Percentiles rank a stretch among this genome's conserved stretches.
Conservation (phyloP, 352 stramenopile genomes). For the Pythium biforme region DNA sequence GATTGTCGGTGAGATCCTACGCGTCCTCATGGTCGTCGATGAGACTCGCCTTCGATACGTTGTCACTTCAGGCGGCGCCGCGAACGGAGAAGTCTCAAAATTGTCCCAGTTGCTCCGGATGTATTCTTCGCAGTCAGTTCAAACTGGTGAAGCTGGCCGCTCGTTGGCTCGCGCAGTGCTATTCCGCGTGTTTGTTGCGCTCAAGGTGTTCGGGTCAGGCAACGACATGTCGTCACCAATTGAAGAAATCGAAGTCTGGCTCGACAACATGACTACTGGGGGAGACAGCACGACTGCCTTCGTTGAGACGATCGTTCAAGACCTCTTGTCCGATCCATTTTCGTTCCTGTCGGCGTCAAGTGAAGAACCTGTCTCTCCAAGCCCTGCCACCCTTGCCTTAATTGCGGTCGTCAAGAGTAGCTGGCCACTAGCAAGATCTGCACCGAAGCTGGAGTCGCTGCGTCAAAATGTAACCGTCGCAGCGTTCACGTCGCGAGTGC, state of each 20-base stretch:
- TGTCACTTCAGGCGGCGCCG: slow-evolving; percentile 24
- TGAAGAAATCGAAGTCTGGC: slow-evolving; percentile 66
- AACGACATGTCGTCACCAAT: slow-evolving; percentile 10
- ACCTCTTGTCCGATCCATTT: slow-evolving; percentile 26
- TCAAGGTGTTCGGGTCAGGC: slow-evolving; percentile 54
- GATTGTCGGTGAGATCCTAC: slow-evolving; percentile 71
- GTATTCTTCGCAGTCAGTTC: slow-evolving; percentile 32
- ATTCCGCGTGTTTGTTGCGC: slow-evolving; percentile 44
- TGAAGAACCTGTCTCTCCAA: slow-evolving; percentile 4
- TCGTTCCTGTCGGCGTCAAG: slow-evolving; percentile 10
- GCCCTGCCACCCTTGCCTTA: slow-evolving; percentile 17
- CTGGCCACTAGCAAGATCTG: slow-evolving; percentile 7
- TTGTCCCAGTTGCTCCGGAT: slow-evolving; percentile 65
- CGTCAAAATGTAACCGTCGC: slow-evolving; percentile 4
- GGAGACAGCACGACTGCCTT: slow-evolving; percentile 25
- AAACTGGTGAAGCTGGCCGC: slow-evolving; percentile 34
- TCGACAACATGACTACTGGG: slow-evolving; percentile 50
- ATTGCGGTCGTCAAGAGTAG: slow-evolving; percentile 6
- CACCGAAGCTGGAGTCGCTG: slow-evolving; percentile 10
- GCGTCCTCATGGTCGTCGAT: slow-evolving; percentile 63
- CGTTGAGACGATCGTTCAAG: slow-evolving; percentile 25
- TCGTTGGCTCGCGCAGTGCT: slow-evolving; percentile 48
- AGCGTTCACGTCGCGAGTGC: slow-evolving; percentile 23
- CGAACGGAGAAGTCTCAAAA: slow-evolving; percentile 39
- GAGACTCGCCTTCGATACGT: slow-evolving; percentile 58